Base-by-base conservation (phyloP, 495 filamentous ascomycete genomes). In the Hypoxylon lienhwacheense region DNA sequence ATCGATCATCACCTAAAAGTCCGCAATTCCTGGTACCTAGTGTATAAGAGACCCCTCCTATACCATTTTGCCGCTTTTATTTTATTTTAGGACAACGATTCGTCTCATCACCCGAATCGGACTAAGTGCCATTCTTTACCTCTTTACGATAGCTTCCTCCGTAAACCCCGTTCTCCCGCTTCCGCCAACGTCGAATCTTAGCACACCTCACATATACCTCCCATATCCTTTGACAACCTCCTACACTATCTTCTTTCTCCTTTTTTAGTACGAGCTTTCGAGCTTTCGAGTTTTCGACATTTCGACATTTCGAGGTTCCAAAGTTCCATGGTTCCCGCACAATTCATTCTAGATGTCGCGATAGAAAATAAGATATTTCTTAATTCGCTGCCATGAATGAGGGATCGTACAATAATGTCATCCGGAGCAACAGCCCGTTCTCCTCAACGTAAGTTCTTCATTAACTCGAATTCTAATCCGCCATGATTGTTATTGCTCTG, bases 401-500 rank as follows among this genome's bases (percentile, higher is more conserved):
- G 32, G 65, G 65, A 41, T 47, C 65, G 11, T 67, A 67, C 33
- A 67, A 60, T 34, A 59, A 65, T 52, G 53, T 63, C 17, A 39
- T 61, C 10, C 59, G 62, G 55, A 61, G 55, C 31, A 54, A 52
- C 19, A 65, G 54, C 44, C 62, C 61, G 19, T 53, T 55, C 41
- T 47, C 61, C 20, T 47, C 65, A 45, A 31, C 35, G 65, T 67
- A 4, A 63, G 65, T 41, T 35, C 15, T 49, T 15, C 17, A 12
- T 21, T 2, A 31, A 7, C 10, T 8, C 25, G 12, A 8, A 31
- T 7, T n/a, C n/a, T n/a, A n/a, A n/a, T n/a, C n/a, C n/a, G n/a
- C n/a, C n/a, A n/a, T n/a, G n/a, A 35, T 35, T 35, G 5, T 31
- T 14, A 21, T 19, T 2, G 3, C 14, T 5, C 16, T 12, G 10